Conservation (phyloP, 306 rosid genomes). For the Abrus pulchellus region DNA sequence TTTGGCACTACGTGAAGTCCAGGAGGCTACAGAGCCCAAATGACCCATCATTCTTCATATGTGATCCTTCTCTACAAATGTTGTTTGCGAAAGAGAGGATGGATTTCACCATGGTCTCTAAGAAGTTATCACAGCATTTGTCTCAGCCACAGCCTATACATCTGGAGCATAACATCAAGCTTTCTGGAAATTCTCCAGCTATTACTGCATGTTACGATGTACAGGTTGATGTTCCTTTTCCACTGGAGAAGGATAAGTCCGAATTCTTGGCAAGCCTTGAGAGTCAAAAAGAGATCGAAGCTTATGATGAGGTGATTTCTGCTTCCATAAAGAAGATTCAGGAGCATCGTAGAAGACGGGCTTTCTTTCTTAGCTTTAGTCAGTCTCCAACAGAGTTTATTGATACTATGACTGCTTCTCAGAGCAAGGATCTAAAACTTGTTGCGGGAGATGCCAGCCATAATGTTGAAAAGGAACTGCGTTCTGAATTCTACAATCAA, state of each 20-base stretch:
- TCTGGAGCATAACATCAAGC: constrained; percentile 82
- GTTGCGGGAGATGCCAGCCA: constrained; percentile 72
- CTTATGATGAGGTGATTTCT: constrained; percentile 70
- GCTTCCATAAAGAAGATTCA: constrained; percentile 70
- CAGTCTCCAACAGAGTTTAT: constrained; percentile 84
- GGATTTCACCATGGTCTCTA: constrained; percentile 62
- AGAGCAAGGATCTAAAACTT: constrained; percentile 77
- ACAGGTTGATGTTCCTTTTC: constrained; percentile 78
- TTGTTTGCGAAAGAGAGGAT: constrained; percentile 86
- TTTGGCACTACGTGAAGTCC: constrained; percentile 82
- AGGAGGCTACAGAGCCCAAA: constrained; percentile 67
- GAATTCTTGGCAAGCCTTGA: constrained; percentile 63
- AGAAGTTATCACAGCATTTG: constrained; percentile 75
- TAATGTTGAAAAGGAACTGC: constrained; percentile 63
- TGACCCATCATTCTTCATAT: constrained; percentile 71
- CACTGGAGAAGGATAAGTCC: constrained; percentile 70
- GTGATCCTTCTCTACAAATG: constrained; percentile 83
- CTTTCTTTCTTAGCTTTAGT: constrained; percentile 93
- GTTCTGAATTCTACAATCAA: constrained; percentile 73
- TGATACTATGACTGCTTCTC: constrained; percentile 73
- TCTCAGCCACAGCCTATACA: constrained; percentile 71
- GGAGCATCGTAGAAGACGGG: constrained; percentile 74
- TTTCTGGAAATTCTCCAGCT: constrained; percentile 77
- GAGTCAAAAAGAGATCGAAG: constrained; percentile 70
- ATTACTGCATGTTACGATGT: constrained; percentile 85